Conservation (phyloP, 1,284 basidiomycete genomes). For the Irpex sp. region DNA sequence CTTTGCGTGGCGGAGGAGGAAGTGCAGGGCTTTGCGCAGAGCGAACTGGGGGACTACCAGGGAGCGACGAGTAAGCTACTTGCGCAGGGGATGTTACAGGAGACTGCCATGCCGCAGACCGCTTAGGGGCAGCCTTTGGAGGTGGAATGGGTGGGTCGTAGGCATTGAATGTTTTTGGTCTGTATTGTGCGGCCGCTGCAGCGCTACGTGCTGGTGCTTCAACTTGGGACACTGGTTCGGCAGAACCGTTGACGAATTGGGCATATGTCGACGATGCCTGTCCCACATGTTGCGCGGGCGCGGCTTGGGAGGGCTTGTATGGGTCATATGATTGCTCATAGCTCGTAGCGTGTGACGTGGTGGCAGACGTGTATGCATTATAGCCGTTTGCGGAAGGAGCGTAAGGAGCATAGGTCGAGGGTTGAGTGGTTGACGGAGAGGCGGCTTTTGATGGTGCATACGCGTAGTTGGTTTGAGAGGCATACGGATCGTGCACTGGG, state of each 20-base stretch:
- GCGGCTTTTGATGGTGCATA: constrained; percentile 10
- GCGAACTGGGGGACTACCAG: constrained; percentile 3
- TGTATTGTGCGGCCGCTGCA: constrained; percentile 25
- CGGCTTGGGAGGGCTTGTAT: constrained; percentile 17
- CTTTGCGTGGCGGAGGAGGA: constrained; percentile 8
- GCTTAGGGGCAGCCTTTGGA: constrained; percentile 37
- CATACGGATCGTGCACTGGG: constrained; percentile 1
- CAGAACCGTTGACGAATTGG: background rate
- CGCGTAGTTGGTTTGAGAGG: constrained; percentile 14
- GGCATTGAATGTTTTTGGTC: constrained; percentile 66
- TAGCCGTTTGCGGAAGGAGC: constrained; percentile 2
- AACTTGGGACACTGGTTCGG: background rate
- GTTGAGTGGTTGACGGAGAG: background rate
- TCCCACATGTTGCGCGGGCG: background rate
- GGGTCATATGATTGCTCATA: constrained; percentile 15
- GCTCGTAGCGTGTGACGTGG: constrained; percentile 7
- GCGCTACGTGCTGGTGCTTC: background rate
- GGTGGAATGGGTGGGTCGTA: constrained; percentile 75
- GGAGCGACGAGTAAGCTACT: background rate
- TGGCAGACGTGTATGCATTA: background rate
- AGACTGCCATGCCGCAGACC: constrained; percentile 25
- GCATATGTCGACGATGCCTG: background rate
- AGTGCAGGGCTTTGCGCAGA: constrained; percentile 4
- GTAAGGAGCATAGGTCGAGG: constrained; percentile 16
- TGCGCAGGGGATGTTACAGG: constrained; percentile 9